Evolutionary conservation across 768 basidiomycete species (phyloP), one percentile per base, ranked within the genome.

Genomic region (Leucocoprinus birnbaumii): DNA sequence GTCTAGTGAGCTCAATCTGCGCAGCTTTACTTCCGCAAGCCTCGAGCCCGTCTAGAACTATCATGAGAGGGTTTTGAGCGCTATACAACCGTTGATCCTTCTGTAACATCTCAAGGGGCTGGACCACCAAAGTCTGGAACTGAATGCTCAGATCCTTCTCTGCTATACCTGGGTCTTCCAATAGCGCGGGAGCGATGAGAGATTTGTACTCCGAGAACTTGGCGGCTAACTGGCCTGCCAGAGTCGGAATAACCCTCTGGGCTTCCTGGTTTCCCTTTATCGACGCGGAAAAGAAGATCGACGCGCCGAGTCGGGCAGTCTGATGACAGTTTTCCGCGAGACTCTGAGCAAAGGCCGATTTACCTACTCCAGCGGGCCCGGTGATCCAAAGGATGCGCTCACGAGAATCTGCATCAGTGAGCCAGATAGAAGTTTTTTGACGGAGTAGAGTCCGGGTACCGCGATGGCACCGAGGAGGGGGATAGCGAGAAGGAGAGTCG

Each of bases 41-140:
- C 13, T 51, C 49, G 22, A 51, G 26, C 8, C 38, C 37, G n/a
- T 51, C 49, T n/a, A 51, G 38, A n/a, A 51, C 22, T 8, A 51
- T 42, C 3, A 51, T 24, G 16, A 51, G 25, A 4, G 49, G 49
- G 13, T 51, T 51, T n/a, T 37, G 22, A 13, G 38, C 21, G 18
- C 38, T 41, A 26, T 26, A 51, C 11, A 51, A 11, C 38, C 16
- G 38, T 18, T 38, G 38, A n/a, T 26, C 38, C 24, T 18, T 40
- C 16, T 51, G 49, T 38, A 51, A 14, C 11, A 16, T 25, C 49
- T 41, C 37, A 14, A 51, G 26, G 10, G 49, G 49, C 9, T 41
- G 10, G 13, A 16, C 26, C 22, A 51, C 41, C 3, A 51, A n/a
- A 5, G 24, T 18, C 14, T 24, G 11, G 38, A 51, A 51, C 21